These are phyloP conservation scores for Pyrenophora tritici-repentis DNA, from an alignment of 2,329 filamentous ascomycete species.

Conservation along the genomic window DNA sequence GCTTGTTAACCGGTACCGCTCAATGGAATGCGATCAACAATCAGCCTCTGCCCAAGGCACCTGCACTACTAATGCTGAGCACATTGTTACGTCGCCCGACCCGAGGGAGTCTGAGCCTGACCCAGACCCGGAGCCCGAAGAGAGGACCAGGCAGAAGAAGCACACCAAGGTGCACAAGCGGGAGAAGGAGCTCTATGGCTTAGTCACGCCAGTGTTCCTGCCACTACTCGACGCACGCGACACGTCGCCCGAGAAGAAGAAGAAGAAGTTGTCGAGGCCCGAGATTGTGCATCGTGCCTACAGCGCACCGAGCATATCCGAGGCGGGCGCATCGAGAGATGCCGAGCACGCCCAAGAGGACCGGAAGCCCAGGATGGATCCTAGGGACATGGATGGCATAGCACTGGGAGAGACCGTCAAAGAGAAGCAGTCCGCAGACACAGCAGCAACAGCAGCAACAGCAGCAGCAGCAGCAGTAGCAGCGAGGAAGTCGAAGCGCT, in stretches of 20 bases:
- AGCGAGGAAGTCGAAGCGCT: slow-evolving; percentile 34
- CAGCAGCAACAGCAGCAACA: background rate
- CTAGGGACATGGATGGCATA: slow-evolving; percentile 20
- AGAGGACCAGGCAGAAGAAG: slow-evolving; percentile 41
- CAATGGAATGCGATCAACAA: slow-evolving; percentile 35
- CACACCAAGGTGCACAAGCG: slow-evolving; percentile 46
- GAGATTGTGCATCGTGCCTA: slow-evolving; percentile 11
- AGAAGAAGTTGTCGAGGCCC: slow-evolving; percentile 25
- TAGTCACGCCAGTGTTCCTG: slow-evolving; percentile 45
- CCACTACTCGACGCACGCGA: slow-evolving; percentile 44
- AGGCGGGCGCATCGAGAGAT: slow-evolving; percentile 23
- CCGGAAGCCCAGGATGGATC: slow-evolving; percentile 23
- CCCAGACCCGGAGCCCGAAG: slow-evolving; percentile 16
- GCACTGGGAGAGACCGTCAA: slow-evolving; percentile 13
- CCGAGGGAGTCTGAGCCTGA: slow-evolving; percentile 18
- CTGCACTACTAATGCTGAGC: slow-evolving; percentile 6
- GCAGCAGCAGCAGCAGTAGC: background rate
- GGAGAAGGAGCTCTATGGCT: slow-evolving; percentile 45
- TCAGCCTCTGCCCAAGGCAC: slow-evolving; percentile 12
- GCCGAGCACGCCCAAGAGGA: slow-evolving; percentile 29
- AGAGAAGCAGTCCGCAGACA: slow-evolving; percentile 21
- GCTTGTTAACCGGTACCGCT: slow-evolving; percentile 41
- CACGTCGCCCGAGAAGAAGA: slow-evolving; percentile 29
- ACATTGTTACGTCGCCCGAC: slow-evolving; percentile 14
- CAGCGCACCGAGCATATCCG: slow-evolving; percentile 12